These are phyloP conservation scores for Daedalea quercina DNA, from an alignment of 768 basidiomycete species.

Conservation along the genomic window DNA sequence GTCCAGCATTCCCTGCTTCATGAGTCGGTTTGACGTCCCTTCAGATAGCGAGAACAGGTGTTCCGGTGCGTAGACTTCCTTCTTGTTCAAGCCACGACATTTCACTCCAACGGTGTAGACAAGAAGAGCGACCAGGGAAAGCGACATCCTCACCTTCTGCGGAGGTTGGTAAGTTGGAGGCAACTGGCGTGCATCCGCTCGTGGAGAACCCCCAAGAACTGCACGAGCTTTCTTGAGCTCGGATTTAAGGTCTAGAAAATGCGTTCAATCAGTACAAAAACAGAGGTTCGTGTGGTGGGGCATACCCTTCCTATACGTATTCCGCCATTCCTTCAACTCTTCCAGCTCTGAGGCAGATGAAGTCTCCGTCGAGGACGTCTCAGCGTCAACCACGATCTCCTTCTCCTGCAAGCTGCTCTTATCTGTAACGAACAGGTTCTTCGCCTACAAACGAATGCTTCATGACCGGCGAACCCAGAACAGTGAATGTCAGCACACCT, in stretches of 20 bases:
- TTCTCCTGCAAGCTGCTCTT: constrained; percentile 27
- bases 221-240: constrained; percentile 34
- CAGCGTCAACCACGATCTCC: constrained; percentile 29
- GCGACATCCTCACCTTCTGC: constrained; percentile 64
- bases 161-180: constrained; percentile 8
- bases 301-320: not conserved
- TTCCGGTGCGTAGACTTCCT: constrained; percentile 77
- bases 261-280: not conserved
- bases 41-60: constrained; percentile 95
- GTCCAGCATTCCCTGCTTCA: constrained; percentile 60
- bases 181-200: constrained; percentile 2
- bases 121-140: constrained; percentile 63
- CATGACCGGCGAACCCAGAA: too few species aligned
- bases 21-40: constrained; percentile 64
- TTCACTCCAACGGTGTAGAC: constrained; percentile 97
- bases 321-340: constrained; percentile 21
- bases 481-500: constrained; percentile 36
- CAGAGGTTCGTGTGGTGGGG: not conserved
- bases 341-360: constrained; percentile 24
- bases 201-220: constrained; percentile 31
- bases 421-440: constrained; percentile 60
- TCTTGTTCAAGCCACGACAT: constrained; percentile 84
- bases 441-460: constrained; percentile 42
- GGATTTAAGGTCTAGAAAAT: constrained; percentile 28
- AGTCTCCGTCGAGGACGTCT: constrained; percentile 35